A percentile compares a stretch with the other conserved stretches of the same genome.
Conservation (phyloP, 2,329 filamentous ascomycete species). For the Apiospora hydei region DNA sequence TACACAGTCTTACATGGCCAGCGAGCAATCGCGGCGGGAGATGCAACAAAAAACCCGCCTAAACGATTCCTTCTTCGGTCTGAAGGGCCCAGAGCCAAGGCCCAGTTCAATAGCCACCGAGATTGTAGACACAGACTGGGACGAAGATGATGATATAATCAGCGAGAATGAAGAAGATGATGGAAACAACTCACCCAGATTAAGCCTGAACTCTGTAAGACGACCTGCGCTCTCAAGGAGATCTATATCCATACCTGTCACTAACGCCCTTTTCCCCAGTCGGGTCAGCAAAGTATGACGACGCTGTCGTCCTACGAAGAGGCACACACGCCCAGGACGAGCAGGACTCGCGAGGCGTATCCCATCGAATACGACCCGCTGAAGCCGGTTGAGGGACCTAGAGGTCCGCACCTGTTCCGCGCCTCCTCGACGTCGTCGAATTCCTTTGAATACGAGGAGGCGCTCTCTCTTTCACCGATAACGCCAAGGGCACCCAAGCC, state of each 20-base stretch:
- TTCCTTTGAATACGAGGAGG: constrained; percentile 56
- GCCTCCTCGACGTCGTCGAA: constrained; percentile 67
- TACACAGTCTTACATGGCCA: constrained; percentile 31
- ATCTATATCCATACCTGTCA: constrained; percentile 23
- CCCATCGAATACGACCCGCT: constrained; percentile 64
- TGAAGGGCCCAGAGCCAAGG: constrained; percentile 61
- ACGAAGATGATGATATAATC: constrained; percentile 68
- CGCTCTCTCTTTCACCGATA: constrained; percentile 75
- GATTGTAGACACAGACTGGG: constrained; percentile 78
- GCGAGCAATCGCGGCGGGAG: constrained; percentile 51
- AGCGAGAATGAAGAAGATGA: constrained; percentile 64
- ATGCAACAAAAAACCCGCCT: constrained; percentile 59
- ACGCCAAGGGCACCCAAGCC: constrained; percentile 67
- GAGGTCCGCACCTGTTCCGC: constrained; percentile 87
- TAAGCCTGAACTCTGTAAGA: constrained; percentile 76
- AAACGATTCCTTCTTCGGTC: constrained; percentile 68
- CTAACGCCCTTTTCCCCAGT: constrained; percentile 52
- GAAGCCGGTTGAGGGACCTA: constrained; percentile 79
- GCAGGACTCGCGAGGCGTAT: constrained; percentile 65
- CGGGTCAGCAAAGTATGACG: constrained; percentile 77
- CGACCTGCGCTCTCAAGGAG: background rate
- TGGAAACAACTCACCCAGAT: constrained; percentile 63
- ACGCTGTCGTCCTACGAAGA: constrained; percentile 90
- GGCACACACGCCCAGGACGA: constrained; percentile 76
- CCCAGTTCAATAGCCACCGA: constrained; percentile 78